phyloP scores from a whole-genome alignment of 2,329 filamentous ascomycete genomes.

The Fusarium camptoceras region DNA sequence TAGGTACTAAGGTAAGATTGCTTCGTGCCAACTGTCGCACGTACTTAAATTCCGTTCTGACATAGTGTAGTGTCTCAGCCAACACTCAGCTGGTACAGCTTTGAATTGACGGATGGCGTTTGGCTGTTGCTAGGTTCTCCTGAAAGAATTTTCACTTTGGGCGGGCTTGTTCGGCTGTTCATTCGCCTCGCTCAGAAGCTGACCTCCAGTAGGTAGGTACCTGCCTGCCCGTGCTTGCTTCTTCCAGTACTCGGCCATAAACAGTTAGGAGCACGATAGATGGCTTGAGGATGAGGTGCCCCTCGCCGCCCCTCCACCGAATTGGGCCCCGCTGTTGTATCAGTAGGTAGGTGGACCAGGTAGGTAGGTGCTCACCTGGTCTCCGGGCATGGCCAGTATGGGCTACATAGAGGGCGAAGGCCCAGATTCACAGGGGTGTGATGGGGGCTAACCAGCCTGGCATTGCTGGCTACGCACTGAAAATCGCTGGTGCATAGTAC shows the following conservation, averaged over 20 bases:
- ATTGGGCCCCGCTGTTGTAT: slow-evolving; percentile 45
- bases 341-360: slow-evolving; percentile 26
- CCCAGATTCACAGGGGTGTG: slow-evolving; percentile 27
- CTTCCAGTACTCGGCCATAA: slow-evolving; percentile 39
- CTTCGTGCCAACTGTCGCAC: slow-evolving; percentile 21
- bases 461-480: slow-evolving; percentile 30
- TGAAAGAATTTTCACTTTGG: slow-evolving; percentile 49
- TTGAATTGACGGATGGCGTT: slow-evolving; percentile 37
- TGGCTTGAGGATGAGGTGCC: slow-evolving; percentile 21
- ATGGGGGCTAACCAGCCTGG: slow-evolving; percentile 28
- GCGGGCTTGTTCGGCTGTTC: slow-evolving; percentile 32
- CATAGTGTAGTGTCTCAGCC: slow-evolving; percentile 40
- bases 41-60: slow-evolving; percentile 16
- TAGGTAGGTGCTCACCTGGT: slow-evolving; percentile 31
- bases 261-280: slow-evolving; percentile 33
- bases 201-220: neutral
- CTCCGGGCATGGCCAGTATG: slow-evolving; percentile 17
- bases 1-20: slow-evolving; percentile 3
- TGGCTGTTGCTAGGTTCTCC: slow-evolving; percentile 45
- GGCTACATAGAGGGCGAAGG: slow-evolving; percentile 18
- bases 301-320: slow-evolving; percentile 44
- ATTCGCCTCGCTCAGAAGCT: slow-evolving; percentile 41
- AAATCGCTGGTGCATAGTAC: slow-evolving; percentile 39
- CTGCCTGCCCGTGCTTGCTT: slow-evolving; percentile 24
- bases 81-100: slow-evolving; percentile 36